Base-by-base conservation (phyloP, 2,329 filamentous ascomycete species). In the Talaromyces verruculosus region DNA sequence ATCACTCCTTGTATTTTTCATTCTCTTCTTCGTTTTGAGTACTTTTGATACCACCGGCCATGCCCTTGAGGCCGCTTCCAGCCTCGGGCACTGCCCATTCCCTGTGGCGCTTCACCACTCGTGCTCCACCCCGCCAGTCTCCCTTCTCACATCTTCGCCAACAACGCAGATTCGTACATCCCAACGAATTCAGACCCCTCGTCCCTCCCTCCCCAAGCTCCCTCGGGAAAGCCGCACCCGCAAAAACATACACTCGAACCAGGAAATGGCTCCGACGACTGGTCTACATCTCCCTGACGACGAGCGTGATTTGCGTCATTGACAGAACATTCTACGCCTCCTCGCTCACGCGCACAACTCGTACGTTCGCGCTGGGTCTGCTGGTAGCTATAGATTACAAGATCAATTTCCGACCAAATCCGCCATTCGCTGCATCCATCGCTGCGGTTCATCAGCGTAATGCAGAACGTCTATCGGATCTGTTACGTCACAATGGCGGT, bases 351-450 rank as follows among this genome's bases (percentile, higher is more conserved):
- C 90, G 95, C 65, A 94, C 91, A 28, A 78, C 91, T 49, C 89
- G 90, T 49, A 97, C 95, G 0, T 97, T 98, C 76, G 84, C 85
- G 47, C 87, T 87, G 2, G 94, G 93, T 7, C 81, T 96, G 11
- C 75, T 93, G 55, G 91, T 96, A 17, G 94, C 93, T 0, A 74
- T 93, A 28, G 95, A 99, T 81, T 98, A 99, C 83, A 98, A 97
- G 81, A 83, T 98, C 77, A 98, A 99, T 79, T 99, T 99, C 78
- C 87, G 92, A 5, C 85, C 91, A 5, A 82, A 92, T 69, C 93
- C 94, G 6, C 85, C 89, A 64, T 85, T 89, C 60, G 92, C 89
- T 28, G 87, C 89, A 61, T 89, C 88, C 22, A 88, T 96, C 47
- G 84, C 87, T 49, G 91, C 92, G 66, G 81, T 98, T 61, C 95